phyloP scores from a whole-genome alignment of 768 basidiomycete genomes.

The Chalciporus pseudorubinellus region DNA sequence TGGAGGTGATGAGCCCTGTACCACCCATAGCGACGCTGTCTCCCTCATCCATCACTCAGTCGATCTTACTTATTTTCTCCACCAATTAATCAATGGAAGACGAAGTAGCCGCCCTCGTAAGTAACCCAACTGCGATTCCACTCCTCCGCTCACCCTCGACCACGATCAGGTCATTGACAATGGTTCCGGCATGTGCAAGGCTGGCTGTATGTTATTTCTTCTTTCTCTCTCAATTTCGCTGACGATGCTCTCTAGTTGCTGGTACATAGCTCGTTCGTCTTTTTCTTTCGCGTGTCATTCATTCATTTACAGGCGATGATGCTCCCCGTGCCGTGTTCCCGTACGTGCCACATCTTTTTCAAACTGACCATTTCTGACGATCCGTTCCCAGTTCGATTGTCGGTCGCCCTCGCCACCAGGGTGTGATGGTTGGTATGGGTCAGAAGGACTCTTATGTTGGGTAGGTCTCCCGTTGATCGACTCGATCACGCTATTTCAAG shows the following conservation, averaged over 20 bases:
- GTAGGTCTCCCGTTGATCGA: constrained; percentile 36
- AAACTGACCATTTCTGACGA: constrained; percentile 10
- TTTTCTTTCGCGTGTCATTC: constrained; percentile 2
- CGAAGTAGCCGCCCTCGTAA: constrained; percentile 57
- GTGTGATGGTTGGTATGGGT: constrained; percentile 97
- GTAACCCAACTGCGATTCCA: constrained; percentile 14
- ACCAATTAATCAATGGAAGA: constrained; percentile 52
- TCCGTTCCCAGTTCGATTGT: constrained; percentile 70
- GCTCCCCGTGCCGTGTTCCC: constrained; percentile 92
- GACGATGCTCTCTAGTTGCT: constrained; percentile 48
- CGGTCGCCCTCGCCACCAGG: constrained; percentile 90
- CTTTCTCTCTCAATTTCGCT: constrained; percentile 16
- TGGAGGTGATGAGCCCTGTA: neutral
- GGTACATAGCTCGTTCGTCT: constrained; percentile 37
- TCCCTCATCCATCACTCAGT: neutral
- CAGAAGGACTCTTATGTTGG: constrained; percentile 97
- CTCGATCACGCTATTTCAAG: constrained; percentile 4
- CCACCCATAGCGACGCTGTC: neutral
- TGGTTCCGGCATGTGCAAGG: constrained; percentile 99
- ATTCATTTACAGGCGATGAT: constrained; percentile 68
- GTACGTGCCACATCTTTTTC: constrained; percentile 48
- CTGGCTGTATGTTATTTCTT: constrained; percentile 74
- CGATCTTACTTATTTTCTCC: neutral
- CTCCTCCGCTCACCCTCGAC: neutral
- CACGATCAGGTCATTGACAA: constrained; percentile 76